Evolutionary conservation across 768 basidiomycete species (phyloP).

Genomic region (Mycena haematopus): DNA sequence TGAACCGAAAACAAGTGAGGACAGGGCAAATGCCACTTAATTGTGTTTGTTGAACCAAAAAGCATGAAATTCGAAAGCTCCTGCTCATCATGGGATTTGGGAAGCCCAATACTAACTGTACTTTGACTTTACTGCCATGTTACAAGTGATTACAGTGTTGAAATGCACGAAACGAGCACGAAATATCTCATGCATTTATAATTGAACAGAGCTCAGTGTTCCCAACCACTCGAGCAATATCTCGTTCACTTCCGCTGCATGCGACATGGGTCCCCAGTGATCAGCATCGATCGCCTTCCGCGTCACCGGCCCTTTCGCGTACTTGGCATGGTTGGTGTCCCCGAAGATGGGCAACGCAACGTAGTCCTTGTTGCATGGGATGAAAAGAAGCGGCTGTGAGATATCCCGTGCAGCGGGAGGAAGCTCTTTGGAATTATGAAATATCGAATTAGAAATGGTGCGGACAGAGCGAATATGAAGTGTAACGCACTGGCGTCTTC

Average conservation of each 20-base stretch:
- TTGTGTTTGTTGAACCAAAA: no score
- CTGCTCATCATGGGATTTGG: no score
- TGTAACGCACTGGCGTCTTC: slow-evolving; percentile 41
- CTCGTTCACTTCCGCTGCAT: slow-evolving; percentile 6
- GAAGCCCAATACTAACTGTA: no score
- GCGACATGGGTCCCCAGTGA: slow-evolving; percentile 21
- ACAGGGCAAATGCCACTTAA: no score
- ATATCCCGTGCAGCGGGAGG: neutral
- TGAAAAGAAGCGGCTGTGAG: slow-evolving; percentile 1
- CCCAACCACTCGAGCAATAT: slow-evolving; percentile 8
- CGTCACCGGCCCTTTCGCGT: slow-evolving; percentile 10
- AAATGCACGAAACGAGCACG: no score
- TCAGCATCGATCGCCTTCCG: slow-evolving; percentile 5
- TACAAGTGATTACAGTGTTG: no score
- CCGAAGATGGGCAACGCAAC: neutral
- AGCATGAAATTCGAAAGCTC: no score
- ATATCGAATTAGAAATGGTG: no score
- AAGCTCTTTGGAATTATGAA: neutral
- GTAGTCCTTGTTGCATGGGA: slow-evolving; percentile 10
- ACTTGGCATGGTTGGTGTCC: neutral
- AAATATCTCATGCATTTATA: no score
- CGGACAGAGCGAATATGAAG: neutral
- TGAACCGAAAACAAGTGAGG: no score
- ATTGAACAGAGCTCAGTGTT: neutral
- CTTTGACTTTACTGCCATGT: no score